Base-by-base conservation (phyloP, 164 flowering plant genomes). In the Vitis rotundifolia region DNA sequence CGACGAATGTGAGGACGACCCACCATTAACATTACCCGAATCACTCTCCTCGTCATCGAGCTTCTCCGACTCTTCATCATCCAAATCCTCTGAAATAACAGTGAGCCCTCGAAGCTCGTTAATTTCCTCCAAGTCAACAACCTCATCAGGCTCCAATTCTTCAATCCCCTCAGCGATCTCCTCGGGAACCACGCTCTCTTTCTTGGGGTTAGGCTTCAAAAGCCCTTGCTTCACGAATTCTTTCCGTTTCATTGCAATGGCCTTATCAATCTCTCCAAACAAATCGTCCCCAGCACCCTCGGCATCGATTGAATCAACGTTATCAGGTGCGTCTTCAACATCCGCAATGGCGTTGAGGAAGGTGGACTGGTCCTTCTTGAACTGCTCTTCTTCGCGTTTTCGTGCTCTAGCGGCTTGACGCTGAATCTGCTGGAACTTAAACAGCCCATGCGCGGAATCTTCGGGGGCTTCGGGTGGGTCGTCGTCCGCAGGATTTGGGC, bases 391-490 rank as follows among this genome's bases (percentile, higher is more conserved):
- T 72, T 90, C 75, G 53, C 66, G 73, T 73, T 85, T 85, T 8
- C 96, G 79, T 6, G 92, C 94, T 0, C 90, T 88, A 14, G 92
- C 79, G 5, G 97, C 96, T 26, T 85, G 90, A 54, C 89, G 97
- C 12, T 87, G 75, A 49, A 95, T 86, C 60, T 91, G 98, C 72
- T 88, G 79, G 77, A 90, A 90, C 70, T 81, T 90, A 59, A 87
- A 83, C 15, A 95, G 83, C 0, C 99, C 99, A 48, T 92, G 99
- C 16, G 63, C 82, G 10, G 92, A 66, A 69, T 93, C 98, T 59
- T 95, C 99, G 0, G 90, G 85, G 11, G 94, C 93, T 72, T 95
- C 99, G 0, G 98, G 98, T 6, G 98, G 99, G 81, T 95, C 97
- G 64, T 90, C 88, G 54, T 88, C 97, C 0, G 91, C 52, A 0